Evolutionary conservation across 2,329 filamentous ascomycete genomes (phyloP), one percentile per base, ranked within the genome.

Genomic region (Alternaria triticimaculans): DNA sequence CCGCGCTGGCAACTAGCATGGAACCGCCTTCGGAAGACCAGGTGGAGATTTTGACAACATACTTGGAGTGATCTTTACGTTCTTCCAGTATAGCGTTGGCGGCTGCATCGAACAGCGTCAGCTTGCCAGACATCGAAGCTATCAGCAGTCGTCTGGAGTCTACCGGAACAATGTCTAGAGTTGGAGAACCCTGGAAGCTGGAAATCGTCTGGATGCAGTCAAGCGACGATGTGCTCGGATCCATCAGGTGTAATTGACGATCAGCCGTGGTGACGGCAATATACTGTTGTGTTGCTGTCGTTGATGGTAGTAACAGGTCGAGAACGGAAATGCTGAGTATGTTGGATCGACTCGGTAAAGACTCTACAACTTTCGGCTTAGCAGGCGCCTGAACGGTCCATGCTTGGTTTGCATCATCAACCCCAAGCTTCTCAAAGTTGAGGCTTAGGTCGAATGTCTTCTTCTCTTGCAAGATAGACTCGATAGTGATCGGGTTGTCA

Each of bases 391-490:
- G 48, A 10, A 55, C 37, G n/a, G 55, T 63, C 87, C 87, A 89
- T 44, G 74, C 70, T 58, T 73, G 76, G 18, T 81, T 76, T 12
- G 65, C 78, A 59, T 84, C 81, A n/a, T 82, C 77, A 1, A 82
- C 64, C 6, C 83, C 84, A 50, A 86, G 74, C 71, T 86, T 87
- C 71, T 89, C 87, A 64, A 88, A 88, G 4, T 80, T 81, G 25
- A 85, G 73, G 59, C 81, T 86, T 12, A 87, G 73, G 70, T 90
- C 88, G 67, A 86, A 89, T 0, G 79, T 80, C 69, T 82, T 84
- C 78, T 89, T 90, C 76, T 90, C 87, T 53, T 88, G 83, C 8
- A 90, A 79, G n/a, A 89, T 80, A 48, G 84, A 80, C 70, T 90
- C 87, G 56, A 90, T 83, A 3, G 87, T 88, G 74, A 88, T 80